phyloP scores from a whole-genome alignment of 2,329 filamentous ascomycete species.

The Lasiodiplodia sp. region DNA sequence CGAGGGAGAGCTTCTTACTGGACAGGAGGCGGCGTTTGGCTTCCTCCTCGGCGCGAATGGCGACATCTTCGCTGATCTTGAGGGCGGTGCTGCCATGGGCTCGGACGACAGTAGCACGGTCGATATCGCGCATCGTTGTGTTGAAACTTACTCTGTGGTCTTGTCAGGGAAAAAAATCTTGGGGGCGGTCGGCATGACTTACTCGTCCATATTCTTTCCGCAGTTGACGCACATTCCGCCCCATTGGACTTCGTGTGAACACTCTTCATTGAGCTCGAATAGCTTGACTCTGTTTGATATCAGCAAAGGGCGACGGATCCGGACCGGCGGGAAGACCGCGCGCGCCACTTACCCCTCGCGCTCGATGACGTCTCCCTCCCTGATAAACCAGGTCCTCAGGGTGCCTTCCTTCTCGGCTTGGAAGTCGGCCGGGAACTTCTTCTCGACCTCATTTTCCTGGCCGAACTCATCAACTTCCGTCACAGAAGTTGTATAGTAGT shows the following conservation, averaged over 20 bases:
- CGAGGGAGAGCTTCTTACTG: constrained; percentile 84
- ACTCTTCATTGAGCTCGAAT: constrained; percentile 87
- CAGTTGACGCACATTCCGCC: constrained; percentile 90
- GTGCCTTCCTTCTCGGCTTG: constrained; percentile 84
- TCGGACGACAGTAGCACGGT: constrained; percentile 92
- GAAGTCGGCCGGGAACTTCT: constrained; percentile 78
- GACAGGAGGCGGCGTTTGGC: constrained; percentile 82
- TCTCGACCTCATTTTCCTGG: constrained; percentile 72
- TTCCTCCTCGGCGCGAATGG: constrained; percentile 82
- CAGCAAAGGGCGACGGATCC: constrained; percentile 3
- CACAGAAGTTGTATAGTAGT: constrained; percentile 80
- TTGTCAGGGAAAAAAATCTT: constrained; percentile 11
- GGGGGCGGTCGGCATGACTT: constrained; percentile 37
- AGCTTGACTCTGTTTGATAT: constrained; percentile 57
- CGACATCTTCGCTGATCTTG: constrained; percentile 83
- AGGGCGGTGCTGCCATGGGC: constrained; percentile 89
- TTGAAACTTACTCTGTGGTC: constrained; percentile 73
- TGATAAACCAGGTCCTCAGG: constrained; percentile 78
- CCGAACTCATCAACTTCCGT: constrained; percentile 74
- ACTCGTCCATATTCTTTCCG: constrained; percentile 94
- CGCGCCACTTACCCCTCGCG: constrained; percentile 22
- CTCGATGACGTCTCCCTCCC: constrained; percentile 63
- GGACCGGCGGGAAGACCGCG: constrained; percentile 1
- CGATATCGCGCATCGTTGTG: constrained; percentile 77
- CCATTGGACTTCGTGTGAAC: constrained; percentile 89